Percentiles rank a stretch among this genome's conserved stretches.
phyloP scores from a whole-genome alignment of 2,329 filamentous ascomycete species.

The Thermomyces lanuginosus region DNA sequence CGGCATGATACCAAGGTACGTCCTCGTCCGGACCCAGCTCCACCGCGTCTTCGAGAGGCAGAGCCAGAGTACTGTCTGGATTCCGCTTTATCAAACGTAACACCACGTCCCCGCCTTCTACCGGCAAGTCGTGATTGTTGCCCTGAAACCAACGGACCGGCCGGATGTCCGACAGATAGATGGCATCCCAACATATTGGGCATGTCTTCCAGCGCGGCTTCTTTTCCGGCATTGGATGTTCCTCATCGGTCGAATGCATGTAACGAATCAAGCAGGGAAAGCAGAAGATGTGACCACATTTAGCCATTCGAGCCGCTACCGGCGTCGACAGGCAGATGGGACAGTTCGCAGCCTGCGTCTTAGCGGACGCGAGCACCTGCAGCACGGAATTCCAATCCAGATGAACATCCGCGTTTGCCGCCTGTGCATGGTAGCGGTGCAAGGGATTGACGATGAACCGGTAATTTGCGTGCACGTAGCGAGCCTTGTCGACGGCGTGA shows the following conservation, averaged over 20 bases:
- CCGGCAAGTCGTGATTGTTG: slow-evolving; percentile 65
- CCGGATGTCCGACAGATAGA: slow-evolving; percentile 80
- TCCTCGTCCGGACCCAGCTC: slow-evolving; percentile 52
- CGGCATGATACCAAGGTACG: slow-evolving; percentile 88
- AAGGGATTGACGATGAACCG: slow-evolving; percentile 83
- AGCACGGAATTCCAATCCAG: slow-evolving; percentile 82
- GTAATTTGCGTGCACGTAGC: slow-evolving; percentile 91
- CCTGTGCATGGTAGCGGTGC: slow-evolving; percentile 63
- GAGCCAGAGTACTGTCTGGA: slow-evolving; percentile 64
- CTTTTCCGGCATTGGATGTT: slow-evolving; percentile 46
- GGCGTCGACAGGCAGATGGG: slow-evolving; percentile 90
- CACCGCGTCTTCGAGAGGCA: slow-evolving; percentile 69
- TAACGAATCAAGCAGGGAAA: slow-evolving; percentile 84
- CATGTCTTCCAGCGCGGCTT: slow-evolving; percentile 81
- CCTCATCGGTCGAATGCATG: slow-evolving; percentile 76
- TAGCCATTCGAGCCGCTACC: slow-evolving; percentile 89
- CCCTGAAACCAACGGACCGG: slow-evolving; percentile 84
- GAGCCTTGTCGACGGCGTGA: slow-evolving; percentile 78
- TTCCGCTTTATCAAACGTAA: slow-evolving; percentile 70
- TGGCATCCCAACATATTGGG: slow-evolving; percentile 81
- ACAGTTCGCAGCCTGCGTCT: slow-evolving; percentile 76
- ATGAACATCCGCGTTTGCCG: slow-evolving; percentile 71
- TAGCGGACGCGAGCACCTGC: slow-evolving; percentile 76
- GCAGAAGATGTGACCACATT: slow-evolving; percentile 94
- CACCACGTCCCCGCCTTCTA: slow-evolving; percentile 77